phyloP scores from a whole-genome alignment of 176 grass and related monocot species.

The Pontederia paniculata region DNA sequence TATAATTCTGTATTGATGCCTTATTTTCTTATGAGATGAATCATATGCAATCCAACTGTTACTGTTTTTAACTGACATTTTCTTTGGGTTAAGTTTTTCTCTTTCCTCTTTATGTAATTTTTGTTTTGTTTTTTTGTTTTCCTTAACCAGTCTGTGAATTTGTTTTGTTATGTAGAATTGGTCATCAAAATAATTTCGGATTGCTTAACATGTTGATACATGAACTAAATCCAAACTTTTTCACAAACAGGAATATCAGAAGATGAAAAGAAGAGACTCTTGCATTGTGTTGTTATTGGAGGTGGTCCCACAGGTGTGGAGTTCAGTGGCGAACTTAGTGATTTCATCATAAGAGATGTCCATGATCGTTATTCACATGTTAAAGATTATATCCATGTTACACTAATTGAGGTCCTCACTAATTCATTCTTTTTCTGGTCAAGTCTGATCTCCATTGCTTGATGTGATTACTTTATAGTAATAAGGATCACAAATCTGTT shows the following conservation, averaged over 20 bases:
- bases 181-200: too few relatives aligned
- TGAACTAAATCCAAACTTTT: not conserved
- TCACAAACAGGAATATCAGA: constrained; percentile 57
- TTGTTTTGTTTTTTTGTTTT: too few relatives aligned
- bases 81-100: too few relatives aligned
- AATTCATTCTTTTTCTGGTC: not conserved
- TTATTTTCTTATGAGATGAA: too few relatives aligned
- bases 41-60: too few relatives aligned
- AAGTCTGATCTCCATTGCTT: not conserved
- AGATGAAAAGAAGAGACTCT: constrained; percentile 66
- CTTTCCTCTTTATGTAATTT: too few relatives aligned
- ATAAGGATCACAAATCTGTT: not conserved
- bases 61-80: too few relatives aligned
- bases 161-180: too few relatives aligned
- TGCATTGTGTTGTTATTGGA: constrained; percentile 98
- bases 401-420: constrained; percentile 69
- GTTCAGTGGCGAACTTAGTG: constrained; percentile 97
- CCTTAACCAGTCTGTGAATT: too few relatives aligned
- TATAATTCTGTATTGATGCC: too few relatives aligned
- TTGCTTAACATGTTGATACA: not conserved
- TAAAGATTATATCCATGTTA: constrained; percentile 90
- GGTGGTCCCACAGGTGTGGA: constrained; percentile 96
- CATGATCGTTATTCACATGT: constrained; percentile 83
- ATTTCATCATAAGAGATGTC: constrained; percentile 94
- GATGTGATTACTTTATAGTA: constrained; percentile 19